Conservation (phyloP, 345 rosid genomes). For the Arabidopsis suecica region DNA sequence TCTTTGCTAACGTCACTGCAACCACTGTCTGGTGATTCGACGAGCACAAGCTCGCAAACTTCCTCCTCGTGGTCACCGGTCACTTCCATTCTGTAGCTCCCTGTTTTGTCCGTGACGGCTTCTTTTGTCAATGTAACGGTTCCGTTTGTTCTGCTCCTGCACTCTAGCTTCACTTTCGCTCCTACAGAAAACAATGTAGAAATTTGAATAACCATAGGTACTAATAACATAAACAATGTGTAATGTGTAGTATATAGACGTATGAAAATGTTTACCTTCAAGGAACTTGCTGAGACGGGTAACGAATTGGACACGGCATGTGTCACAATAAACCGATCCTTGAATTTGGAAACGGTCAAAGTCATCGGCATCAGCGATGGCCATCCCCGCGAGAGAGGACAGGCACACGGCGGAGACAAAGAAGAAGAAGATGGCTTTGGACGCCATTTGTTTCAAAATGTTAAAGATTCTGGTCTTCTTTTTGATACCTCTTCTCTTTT, state of each 20-base stretch:
- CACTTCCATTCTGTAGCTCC: conserved; percentile 53
- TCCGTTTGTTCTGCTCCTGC: conserved; percentile 53
- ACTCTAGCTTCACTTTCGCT: conserved; percentile 65
- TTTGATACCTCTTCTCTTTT: conserved; percentile 33
- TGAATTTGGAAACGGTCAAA: conserved; percentile 48
- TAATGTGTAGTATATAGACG: neutral
- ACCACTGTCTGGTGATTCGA: conserved; percentile 49
- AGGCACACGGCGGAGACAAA: conserved; percentile 56
- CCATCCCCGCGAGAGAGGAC: conserved; percentile 45
- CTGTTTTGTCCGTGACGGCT: conserved; percentile 48
- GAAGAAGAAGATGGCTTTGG: conserved; percentile 42
- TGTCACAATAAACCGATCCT: conserved; percentile 67
- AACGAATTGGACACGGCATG: conserved; percentile 65
- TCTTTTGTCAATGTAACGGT: conserved; percentile 44
- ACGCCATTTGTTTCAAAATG: conserved; percentile 41
- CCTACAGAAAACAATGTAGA: conserved; percentile 27
- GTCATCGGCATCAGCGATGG: conserved; percentile 40
- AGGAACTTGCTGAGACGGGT: conserved; percentile 56
- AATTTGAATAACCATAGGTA: neutral
- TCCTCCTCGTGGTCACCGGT: conserved; percentile 72
- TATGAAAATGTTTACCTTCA: conserved; percentile 34
- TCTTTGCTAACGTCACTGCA: conserved; percentile 53
- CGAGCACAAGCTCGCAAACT: conserved; percentile 53
- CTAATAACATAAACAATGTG: neutral
- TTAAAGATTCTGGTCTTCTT: conserved; percentile 22